Conservation (phyloP, 2,329 filamentous ascomycete genomes). For the Plenodomus tracheiphilus region DNA sequence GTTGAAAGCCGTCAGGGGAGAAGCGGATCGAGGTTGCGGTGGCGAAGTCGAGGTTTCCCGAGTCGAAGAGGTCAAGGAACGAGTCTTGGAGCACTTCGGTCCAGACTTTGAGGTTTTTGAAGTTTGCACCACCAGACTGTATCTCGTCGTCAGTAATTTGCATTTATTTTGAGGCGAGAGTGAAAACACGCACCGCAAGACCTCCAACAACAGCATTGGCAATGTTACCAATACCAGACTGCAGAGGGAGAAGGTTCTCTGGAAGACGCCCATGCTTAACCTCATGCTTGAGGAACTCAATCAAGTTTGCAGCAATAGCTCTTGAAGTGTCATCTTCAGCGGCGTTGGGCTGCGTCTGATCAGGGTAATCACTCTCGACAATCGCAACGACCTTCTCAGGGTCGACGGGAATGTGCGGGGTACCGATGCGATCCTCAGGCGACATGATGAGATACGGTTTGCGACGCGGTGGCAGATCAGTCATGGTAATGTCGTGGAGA, state of each 20-base stretch:
- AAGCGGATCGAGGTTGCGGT: conserved; percentile 90
- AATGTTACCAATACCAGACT: conserved; percentile 91
- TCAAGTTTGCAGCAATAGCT: conserved; percentile 76
- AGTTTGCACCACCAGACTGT: conserved; percentile 70
- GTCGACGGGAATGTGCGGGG: conserved; percentile 79
- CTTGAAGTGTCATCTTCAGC: conserved; percentile 73
- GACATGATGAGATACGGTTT: conserved; percentile 87
- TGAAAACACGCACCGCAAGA: conserved; percentile 55
- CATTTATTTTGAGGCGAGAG: neutral
- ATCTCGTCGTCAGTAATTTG: neutral
- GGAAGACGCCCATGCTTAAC: conserved; percentile 78
- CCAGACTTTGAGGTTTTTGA: conserved; percentile 88
- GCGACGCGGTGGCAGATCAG: conserved; percentile 76
- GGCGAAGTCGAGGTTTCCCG: conserved; percentile 83
- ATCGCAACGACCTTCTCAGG: conserved; percentile 82
- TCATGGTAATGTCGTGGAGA: conserved; percentile 88
- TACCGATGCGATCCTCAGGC: conserved; percentile 85
- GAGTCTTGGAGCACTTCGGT: conserved; percentile 92
- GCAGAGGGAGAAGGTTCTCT: conserved; percentile 74
- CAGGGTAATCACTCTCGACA: conserved; percentile 82
- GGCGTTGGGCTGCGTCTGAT: conserved; percentile 73
- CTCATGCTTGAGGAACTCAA: conserved; percentile 86
- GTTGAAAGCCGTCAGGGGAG: conserved; percentile 86
- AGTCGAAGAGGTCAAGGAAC: conserved; percentile 91
- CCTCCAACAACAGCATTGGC: conserved; percentile 90